Evolutionary conservation across 805 yeast species (phyloP).

Genomic region (Grigorovia humatica): DNA sequence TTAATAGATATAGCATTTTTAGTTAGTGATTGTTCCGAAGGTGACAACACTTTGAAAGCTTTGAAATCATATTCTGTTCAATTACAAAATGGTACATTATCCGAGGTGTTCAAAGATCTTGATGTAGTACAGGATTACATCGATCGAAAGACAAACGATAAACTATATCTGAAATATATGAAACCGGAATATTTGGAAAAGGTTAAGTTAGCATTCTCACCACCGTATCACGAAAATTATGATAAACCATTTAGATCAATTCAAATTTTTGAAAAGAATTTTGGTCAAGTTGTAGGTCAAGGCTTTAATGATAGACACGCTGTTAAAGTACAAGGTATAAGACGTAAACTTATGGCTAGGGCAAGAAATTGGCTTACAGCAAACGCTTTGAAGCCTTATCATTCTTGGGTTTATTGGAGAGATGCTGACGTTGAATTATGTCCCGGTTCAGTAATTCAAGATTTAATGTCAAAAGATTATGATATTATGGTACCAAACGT

Average conservation of each 20-base stretch:
- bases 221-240: conserved; percentile 57
- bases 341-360: conserved; percentile 77
- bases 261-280: conserved; percentile 71
- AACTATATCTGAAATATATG: conserved; percentile 63
- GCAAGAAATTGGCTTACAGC: conserved; percentile 79
- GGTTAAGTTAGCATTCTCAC: conserved; percentile 48
- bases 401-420: conserved; percentile 88
- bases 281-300: conserved; percentile 78
- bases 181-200: conserved; percentile 48
- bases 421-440: conserved; percentile 80
- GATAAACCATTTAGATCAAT: conserved; percentile 65
- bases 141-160: conserved; percentile 40
- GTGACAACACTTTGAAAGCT: conserved; percentile 55
- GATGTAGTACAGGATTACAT: conserved; percentile 32
- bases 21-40: conserved; percentile 67
- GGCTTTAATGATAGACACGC: conserved; percentile 79
- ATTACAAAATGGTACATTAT: conserved; percentile 61
- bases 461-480: conserved; percentile 55
- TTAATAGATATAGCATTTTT: conserved; percentile 71
- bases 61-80: conserved; percentile 55
- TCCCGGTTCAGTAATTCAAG: conserved; percentile 66
- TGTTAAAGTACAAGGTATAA: conserved; percentile 73
- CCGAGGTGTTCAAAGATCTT: conserved; percentile 28
- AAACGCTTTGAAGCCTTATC: conserved; percentile 67
- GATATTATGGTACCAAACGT: conserved; percentile 81